These are phyloP conservation scores for Termitomyces sp. DNA, from an alignment of 768 basidiomycete species.

Conservation along the genomic window DNA sequence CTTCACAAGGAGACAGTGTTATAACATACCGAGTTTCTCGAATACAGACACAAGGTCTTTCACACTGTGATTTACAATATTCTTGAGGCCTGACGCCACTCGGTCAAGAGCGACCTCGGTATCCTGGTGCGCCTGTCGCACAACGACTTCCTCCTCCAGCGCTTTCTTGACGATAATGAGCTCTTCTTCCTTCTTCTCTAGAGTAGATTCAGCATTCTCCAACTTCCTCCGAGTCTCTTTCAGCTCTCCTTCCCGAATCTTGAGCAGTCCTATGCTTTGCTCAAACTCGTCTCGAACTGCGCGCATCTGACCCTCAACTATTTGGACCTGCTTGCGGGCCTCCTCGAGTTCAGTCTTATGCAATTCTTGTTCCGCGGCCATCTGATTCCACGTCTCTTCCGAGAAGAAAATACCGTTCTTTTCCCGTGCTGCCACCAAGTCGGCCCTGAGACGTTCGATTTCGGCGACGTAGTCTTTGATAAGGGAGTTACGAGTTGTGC, in stretches of 20 bases:
- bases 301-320: slow-evolving; percentile 77
- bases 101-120: slow-evolving; percentile 66
- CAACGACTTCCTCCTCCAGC: slow-evolving; percentile 73
- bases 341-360: slow-evolving; percentile 76
- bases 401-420: slow-evolving; percentile 96
- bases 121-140: slow-evolving; percentile 71
- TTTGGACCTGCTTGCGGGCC: slow-evolving; percentile 74
- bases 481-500: slow-evolving; percentile 87
- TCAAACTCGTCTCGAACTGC: slow-evolving; percentile 88
- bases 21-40: slow-evolving; percentile 70
- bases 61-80: slow-evolving; percentile 60
- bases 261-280: slow-evolving; percentile 74
- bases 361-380: slow-evolving; percentile 72
- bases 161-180: slow-evolving; percentile 51
- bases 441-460: slow-evolving; percentile 88
- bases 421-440: slow-evolving; percentile 86
- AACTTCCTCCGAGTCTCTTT: slow-evolving; percentile 54
- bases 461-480: slow-evolving; percentile 92
- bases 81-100: slow-evolving; percentile 68
- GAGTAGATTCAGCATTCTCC: slow-evolving; percentile 39
- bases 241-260: slow-evolving; percentile 73
- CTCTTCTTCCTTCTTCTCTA: slow-evolving; percentile 52
- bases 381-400: slow-evolving; percentile 84
- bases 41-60: slow-evolving; percentile 68
- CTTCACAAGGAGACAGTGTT: not conserved